Percentiles rank a stretch among this genome's conserved stretches.
Conservation (phyloP, 768 basidiomycete species). For the Mycena kentingensis region DNA sequence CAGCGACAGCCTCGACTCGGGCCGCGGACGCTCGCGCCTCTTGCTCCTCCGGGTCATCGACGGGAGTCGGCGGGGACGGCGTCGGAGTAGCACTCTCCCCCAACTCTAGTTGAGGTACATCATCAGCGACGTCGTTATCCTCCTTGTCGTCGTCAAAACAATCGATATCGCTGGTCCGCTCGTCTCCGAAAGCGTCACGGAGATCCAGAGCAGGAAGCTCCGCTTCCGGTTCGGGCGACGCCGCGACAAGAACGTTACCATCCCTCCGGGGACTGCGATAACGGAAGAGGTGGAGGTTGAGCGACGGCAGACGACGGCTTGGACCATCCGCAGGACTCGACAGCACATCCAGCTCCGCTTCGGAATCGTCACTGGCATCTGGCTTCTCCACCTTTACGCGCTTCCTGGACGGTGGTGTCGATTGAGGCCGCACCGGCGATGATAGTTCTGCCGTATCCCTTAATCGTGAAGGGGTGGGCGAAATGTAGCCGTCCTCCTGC, state of each 20-base stretch:
- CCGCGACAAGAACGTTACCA: conserved; percentile 9
- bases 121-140: conserved; percentile 28
- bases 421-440: conserved; percentile 52
- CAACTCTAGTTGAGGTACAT: conserved; percentile 3
- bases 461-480: conserved; percentile 61
- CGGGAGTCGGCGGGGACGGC: conserved; percentile 19
- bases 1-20: conserved; percentile 46
- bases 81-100: conserved; percentile 14
- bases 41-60: conserved; percentile 31
- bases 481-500: conserved; percentile 84
- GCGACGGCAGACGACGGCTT: conserved; percentile 1
- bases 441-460: conserved; percentile 66
- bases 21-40: conserved; percentile 29
- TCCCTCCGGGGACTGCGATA: background rate
- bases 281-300: conserved; percentile 19
- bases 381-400: conserved; percentile 22
- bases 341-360: conserved; percentile 55
- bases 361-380: conserved; percentile 32
- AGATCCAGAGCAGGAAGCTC: conserved; percentile 45
- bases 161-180: conserved; percentile 49
- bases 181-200: conserved; percentile 44
- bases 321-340: conserved; percentile 44
- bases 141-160: conserved; percentile 35
- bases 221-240: conserved; percentile 11
- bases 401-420: conserved; percentile 10